Evolutionary conservation across 164 flowering plant genomes (phyloP).

Genomic region (Stephania yunnanensis): DNA sequence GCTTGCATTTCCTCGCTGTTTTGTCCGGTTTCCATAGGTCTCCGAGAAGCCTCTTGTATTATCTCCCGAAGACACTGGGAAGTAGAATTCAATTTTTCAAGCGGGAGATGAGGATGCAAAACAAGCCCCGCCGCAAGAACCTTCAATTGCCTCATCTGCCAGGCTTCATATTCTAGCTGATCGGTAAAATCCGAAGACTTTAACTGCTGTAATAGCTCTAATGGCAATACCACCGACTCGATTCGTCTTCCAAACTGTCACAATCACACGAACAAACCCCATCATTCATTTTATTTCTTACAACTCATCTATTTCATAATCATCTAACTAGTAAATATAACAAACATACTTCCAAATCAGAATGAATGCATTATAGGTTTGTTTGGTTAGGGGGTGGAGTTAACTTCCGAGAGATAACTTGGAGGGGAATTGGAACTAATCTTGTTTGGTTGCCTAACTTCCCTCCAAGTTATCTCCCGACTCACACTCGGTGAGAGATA

Average conservation of each 20-base stretch:
- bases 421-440: too few species aligned
- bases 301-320: not conserved
- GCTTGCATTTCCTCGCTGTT: conserved; percentile 57
- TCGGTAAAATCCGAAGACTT: conserved; percentile 66
- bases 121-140: conserved; percentile 80
- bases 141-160: conserved; percentile 69
- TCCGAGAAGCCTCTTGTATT: conserved; percentile 44
- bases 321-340: too few species aligned
- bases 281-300: not conserved
- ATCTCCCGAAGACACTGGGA: conserved; percentile 51
- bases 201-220: conserved; percentile 78
- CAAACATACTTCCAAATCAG: too few species aligned
- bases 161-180: conserved; percentile 61
- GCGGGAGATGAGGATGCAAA: conserved; percentile 58
- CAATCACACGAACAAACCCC: not conserved
- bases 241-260: conserved; percentile 73
- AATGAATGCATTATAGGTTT: too few species aligned
- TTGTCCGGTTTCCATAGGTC: conserved; percentile 65
- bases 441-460: too few species aligned
- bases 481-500: too few species aligned
- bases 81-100: conserved; percentile 35
- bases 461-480: too few species aligned
- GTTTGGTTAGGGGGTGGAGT: too few species aligned
- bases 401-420: too few species aligned
- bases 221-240: conserved; percentile 72